Evolutionary conservation across 2,329 filamentous ascomycete genomes (phyloP).

Genomic region (Alternaria metachromatica): DNA sequence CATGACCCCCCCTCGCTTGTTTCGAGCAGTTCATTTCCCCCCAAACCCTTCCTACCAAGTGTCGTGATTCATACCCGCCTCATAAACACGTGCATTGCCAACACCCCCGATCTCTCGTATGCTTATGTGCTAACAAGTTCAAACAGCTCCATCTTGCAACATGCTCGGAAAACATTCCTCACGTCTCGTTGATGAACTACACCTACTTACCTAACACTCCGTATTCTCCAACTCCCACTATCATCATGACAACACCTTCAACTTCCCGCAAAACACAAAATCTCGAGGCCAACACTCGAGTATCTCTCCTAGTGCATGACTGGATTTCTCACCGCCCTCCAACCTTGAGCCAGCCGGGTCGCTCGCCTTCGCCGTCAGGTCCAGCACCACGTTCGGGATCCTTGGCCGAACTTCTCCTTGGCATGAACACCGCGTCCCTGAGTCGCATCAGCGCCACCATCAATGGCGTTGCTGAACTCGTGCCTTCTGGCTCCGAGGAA

Average conservation of each 20-base stretch:
- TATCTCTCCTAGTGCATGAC: slow-evolving; percentile 95
- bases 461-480: slow-evolving; percentile 81
- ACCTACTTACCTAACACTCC: slow-evolving; percentile 84
- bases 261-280: slow-evolving; percentile 82
- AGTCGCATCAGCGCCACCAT: slow-evolving; percentile 92
- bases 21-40: not conserved
- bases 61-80: not conserved
- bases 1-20: slow-evolving; percentile 1
- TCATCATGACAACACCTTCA: slow-evolving; percentile 89
- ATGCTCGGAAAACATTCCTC: slow-evolving; percentile 79
- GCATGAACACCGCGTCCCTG: slow-evolving; percentile 88
- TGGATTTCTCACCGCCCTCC: slow-evolving; percentile 95
- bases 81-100: not conserved
- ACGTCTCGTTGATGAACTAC: slow-evolving; percentile 99
- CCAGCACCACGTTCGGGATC: slow-evolving; percentile 64
- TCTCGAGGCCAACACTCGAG: slow-evolving; percentile 80
- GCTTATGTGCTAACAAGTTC: slow-evolving; percentile 3
- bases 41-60: not conserved
- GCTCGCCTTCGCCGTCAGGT: slow-evolving; percentile 68
- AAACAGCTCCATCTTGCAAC: slow-evolving; percentile 91
- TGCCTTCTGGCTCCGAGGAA: slow-evolving; percentile 76
- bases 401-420: slow-evolving; percentile 82
- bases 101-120: not conserved
- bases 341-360: slow-evolving; percentile 63
- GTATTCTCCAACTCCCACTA: slow-evolving; percentile 69